Percentiles rank a stretch among this genome's conserved stretches.
These are phyloP conservation scores for Plasmodiophora brassicae DNA, from an alignment of 208 protist genomes.

Conservation along the genomic window DNA sequence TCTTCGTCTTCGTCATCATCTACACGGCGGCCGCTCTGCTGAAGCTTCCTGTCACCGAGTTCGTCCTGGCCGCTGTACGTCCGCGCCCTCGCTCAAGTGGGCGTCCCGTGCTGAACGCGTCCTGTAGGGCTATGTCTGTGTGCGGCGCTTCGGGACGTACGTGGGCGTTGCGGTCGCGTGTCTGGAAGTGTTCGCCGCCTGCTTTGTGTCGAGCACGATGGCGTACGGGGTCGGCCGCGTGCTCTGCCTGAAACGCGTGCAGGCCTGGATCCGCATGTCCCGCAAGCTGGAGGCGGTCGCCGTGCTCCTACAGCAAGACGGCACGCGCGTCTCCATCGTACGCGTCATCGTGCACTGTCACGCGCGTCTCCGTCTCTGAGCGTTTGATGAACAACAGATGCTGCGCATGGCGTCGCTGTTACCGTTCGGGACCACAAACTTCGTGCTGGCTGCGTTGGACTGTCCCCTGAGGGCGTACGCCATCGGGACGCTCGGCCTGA, in stretches of 20 bases:
- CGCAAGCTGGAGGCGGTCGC: neutral
- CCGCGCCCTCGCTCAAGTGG: neutral
- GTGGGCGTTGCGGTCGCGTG: neutral
- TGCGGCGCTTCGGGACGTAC: neutral
- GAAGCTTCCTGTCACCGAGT: neutral
- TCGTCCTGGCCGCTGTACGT: neutral
- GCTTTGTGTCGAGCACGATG: neutral
- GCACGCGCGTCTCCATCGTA: neutral
- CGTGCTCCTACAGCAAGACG: neutral
- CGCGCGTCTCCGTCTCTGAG: neutral
- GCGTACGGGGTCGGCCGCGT: neutral
- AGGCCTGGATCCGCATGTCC: neutral
- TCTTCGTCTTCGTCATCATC: neutral
- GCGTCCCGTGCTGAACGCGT: neutral
- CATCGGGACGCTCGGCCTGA: neutral
- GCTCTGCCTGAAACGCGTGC: neutral
- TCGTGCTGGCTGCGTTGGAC: neutral
- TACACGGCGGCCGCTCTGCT: neutral
- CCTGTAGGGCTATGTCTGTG: neutral
- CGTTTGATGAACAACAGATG: neutral
- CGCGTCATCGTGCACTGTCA: neutral
- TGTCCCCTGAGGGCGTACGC: neutral
- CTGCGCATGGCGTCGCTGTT: neutral
- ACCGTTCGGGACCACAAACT: conserved; percentile 14
- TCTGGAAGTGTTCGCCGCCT: neutral